Base-by-base conservation (phyloP, 306 rosid species). In the Cucurbita pepo region DNA sequence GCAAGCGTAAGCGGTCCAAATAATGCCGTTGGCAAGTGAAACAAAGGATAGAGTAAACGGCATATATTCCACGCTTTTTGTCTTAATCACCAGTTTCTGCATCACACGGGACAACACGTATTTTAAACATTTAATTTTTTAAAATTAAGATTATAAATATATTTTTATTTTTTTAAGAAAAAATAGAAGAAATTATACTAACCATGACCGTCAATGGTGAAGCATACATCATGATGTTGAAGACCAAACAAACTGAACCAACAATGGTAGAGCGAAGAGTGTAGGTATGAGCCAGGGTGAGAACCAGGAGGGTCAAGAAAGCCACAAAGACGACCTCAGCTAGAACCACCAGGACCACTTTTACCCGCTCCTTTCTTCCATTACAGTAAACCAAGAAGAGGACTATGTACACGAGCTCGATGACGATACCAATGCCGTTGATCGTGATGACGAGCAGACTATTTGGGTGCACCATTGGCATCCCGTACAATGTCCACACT, bases 41-140 rank as follows among this genome's bases (percentile, higher is more conserved):
- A 89, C 87, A 0, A 94, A 52, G 8, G 99, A 94, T 50, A 94
- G 81, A 59, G 37, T 86, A 47, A 94, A 82, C 0, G 97, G 99
- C 98, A 94, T 94, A 73, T 81, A 94, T 77, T 94, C 95, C 50
- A 94, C 88, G 72, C 98, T 94, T 77, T 91, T 94, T 37, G 95
- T 91, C 13, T 63, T 80, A 11, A 94, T 84, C 82, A 94, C 99
- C 85, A 89, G 15, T 86, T 91, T 94, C 99, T 94, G 86, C 78
- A 69, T 8, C 77, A 50, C 34, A 67, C 55, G 10, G 15, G 16
- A 0, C 19, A 15, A 52, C 54, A 5, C 18, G 5, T 0, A 50
- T 14, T 50, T 14, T 50, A 43, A 43, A 43, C 9, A 0, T 41
- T 7, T 9, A 41, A 6, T 41, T 41, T 6, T 6, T 1, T 7